Conservation (phyloP, 2,329 filamentous ascomycete genomes). For the Exophiala calicioides region DNA sequence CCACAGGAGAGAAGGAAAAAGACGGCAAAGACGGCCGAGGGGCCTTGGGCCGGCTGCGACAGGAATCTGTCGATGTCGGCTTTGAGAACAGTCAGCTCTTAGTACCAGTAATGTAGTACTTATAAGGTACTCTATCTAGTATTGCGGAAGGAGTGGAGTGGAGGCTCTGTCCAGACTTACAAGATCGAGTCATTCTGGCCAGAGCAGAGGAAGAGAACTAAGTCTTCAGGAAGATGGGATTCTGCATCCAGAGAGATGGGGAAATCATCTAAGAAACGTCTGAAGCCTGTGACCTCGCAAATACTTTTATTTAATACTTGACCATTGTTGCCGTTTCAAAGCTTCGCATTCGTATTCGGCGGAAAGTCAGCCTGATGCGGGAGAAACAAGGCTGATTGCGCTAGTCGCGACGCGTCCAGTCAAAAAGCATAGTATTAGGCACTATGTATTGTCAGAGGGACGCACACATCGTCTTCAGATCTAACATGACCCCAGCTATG, state of each 20-base stretch:
- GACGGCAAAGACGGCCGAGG: constrained; percentile 21
- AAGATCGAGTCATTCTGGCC: not conserved
- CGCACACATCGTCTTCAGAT: no score
- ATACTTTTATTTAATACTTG: no score
- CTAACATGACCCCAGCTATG: no score
- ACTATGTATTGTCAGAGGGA: no score
- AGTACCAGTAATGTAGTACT: no score
- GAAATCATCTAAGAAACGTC: not conserved
- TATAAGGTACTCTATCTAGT: no score
- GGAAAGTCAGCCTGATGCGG: constrained; percentile 2
- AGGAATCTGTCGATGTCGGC: constrained; percentile 23
- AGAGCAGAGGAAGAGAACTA: not conserved
- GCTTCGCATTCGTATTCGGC: constrained; percentile 10
- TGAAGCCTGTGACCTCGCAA: not conserved
- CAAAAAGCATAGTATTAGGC: no score
- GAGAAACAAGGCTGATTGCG: not conserved
- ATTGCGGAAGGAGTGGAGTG: no score
- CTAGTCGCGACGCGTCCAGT: no score
- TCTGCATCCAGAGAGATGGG: not conserved
- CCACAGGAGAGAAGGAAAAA: constrained; percentile 18
- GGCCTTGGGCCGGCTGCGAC: constrained; percentile 8
- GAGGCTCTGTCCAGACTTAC: not conserved
- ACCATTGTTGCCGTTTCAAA: no score
- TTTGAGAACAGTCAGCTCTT: no score
- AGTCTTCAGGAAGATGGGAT: not conserved